These are phyloP conservation scores for Talaromyces sp. DNA, from an alignment of 2,329 filamentous ascomycete genomes.

Conservation along the genomic window DNA sequence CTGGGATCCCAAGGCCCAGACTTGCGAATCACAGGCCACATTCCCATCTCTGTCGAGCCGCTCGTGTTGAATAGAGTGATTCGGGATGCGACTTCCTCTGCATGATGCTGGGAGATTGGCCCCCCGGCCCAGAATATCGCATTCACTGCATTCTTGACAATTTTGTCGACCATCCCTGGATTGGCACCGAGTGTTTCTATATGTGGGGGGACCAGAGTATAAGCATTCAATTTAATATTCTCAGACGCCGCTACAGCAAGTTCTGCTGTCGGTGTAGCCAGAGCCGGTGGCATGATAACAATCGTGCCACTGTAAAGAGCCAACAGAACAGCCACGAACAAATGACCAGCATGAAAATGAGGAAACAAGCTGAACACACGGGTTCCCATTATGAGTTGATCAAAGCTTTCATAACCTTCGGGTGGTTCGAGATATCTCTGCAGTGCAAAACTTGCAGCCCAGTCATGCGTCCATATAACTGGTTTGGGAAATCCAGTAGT, in stretches of 20 bases:
- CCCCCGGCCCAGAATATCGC: constrained; percentile 9
- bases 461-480: constrained; percentile 20
- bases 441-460: constrained; percentile 15
- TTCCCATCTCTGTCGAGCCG: constrained; percentile 9
- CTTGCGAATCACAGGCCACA: constrained; percentile 11
- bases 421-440: constrained; percentile 15
- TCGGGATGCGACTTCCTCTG: neutral
- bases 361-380: constrained; percentile 18
- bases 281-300: constrained; percentile 17
- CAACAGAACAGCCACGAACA: constrained; percentile 11
- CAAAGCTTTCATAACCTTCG: constrained; percentile 15
- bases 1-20: constrained; percentile 10
- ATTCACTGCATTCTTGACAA: constrained; percentile 4
- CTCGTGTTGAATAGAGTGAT: neutral
- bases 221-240: constrained; percentile 14
- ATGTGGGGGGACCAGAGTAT: constrained; percentile 16
- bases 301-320: constrained; percentile 14
- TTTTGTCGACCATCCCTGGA: constrained; percentile 13
- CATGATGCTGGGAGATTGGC: neutral
- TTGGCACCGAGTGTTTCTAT: constrained; percentile 19
- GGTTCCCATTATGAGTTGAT: constrained; percentile 5
- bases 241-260: constrained; percentile 12
- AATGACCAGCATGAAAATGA: constrained; percentile 18
- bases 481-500: constrained; percentile 15
- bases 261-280: constrained; percentile 8